phyloP scores from a whole-genome alignment of 768 basidiomycete genomes.

The Lactarius psammicola region DNA sequence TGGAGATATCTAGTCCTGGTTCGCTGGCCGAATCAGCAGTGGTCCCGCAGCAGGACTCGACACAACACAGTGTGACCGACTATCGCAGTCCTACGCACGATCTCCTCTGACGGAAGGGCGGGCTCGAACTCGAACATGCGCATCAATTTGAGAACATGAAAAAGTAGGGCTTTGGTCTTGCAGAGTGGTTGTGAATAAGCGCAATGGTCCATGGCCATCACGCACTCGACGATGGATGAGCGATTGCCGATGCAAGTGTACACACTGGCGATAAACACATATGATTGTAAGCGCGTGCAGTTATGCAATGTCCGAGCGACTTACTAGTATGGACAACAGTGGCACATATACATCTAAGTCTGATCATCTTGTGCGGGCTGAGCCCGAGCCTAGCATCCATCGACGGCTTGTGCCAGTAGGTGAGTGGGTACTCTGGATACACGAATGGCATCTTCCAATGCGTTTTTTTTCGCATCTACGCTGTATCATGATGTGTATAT shows the following conservation, averaged over 20 bases:
- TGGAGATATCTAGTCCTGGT: background rate
- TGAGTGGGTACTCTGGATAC: too few species aligned
- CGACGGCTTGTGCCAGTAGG: too few species aligned
- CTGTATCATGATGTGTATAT: too few species aligned
- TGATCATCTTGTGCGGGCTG: too few species aligned
- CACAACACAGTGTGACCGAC: conserved; percentile 24
- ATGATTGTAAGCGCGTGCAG: too few species aligned
- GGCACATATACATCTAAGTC: too few species aligned
- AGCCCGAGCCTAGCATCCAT: too few species aligned
- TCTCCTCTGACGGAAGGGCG: conserved; percentile 21
- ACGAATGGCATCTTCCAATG: too few species aligned
- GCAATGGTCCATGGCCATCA: background rate
- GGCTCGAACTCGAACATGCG: conserved; percentile 30
- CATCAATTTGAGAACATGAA: conserved; percentile 30
- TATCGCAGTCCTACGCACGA: conserved; percentile 12
- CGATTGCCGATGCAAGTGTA: conserved; percentile 35
- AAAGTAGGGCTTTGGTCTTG: conserved; percentile 32
- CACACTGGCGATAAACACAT: too few species aligned
- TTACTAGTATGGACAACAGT: too few species aligned
- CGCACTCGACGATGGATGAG: conserved; percentile 32
- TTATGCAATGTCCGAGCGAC: too few species aligned
- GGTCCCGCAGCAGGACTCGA: conserved; percentile 16
- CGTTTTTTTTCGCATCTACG: too few species aligned
- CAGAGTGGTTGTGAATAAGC: background rate
- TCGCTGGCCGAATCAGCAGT: conserved; percentile 18